phyloP scores from a whole-genome alignment of 2,329 filamentous ascomycete species.

The Pestalotiopsis sp. region DNA sequence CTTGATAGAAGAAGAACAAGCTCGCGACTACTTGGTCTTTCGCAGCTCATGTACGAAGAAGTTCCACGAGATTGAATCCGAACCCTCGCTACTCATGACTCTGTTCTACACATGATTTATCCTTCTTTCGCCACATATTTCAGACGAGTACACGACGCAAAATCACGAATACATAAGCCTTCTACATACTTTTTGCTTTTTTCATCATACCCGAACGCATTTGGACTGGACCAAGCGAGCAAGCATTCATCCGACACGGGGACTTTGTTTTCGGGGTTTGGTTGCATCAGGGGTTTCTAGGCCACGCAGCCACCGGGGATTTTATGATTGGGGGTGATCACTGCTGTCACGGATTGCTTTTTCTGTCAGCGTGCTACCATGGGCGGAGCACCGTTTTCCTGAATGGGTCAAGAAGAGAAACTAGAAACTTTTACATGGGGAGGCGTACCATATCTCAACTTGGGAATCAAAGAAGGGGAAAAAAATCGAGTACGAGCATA shows the following conservation, averaged over 20 bases:
- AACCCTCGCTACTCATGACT: not conserved
- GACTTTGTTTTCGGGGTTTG: not conserved
- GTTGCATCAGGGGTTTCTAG: not conserved
- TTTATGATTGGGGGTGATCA: not conserved
- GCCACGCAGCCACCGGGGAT: not conserved
- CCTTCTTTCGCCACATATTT: not conserved
- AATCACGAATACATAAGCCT: not conserved
- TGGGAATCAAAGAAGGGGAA: no score
- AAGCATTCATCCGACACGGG: not conserved
- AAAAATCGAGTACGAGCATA: no score
- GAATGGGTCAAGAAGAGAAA: no score
- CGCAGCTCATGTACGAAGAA: not conserved
- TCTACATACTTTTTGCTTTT: not conserved
- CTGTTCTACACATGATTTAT: not conserved
- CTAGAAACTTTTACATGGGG: no score
- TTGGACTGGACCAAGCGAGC: not conserved
- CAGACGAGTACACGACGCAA: not conserved
- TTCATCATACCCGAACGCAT: not conserved
- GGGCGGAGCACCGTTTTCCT: no score
- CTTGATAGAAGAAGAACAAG: conserved; percentile 2
- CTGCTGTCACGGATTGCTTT: not conserved
- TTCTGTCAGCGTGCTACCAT: not conserved
- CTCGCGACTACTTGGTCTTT: no score
- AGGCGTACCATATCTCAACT: no score
- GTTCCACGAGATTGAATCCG: not conserved